A percentile compares a stretch with the other conserved stretches of the same genome.
Evolutionary conservation across 2,329 filamentous ascomycete genomes (phyloP).

Genomic region (Penicillium sp.): DNA sequence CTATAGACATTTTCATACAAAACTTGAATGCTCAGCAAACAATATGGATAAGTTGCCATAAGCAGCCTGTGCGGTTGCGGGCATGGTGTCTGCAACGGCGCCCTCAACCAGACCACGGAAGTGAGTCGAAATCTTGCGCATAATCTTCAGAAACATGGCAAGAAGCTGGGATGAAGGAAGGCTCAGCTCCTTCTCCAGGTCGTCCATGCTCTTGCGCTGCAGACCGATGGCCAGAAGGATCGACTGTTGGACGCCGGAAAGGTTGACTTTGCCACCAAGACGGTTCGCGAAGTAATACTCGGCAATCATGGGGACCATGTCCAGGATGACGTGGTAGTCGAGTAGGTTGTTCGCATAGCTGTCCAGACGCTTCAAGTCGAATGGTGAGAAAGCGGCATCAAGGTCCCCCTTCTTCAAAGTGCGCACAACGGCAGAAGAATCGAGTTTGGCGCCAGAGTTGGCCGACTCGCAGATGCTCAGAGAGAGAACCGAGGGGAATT

Average conservation of each 20-base stretch:
- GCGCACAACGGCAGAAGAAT: conserved; percentile 55
- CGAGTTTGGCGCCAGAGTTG: conserved; percentile 68
- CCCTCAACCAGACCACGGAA: conserved; percentile 75
- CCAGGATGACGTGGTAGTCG: conserved; percentile 95
- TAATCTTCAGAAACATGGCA: conserved; percentile 96
- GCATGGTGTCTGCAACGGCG: conserved; percentile 69
- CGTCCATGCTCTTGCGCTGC: conserved; percentile 84
- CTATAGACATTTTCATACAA: too few species aligned
- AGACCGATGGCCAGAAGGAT: conserved; percentile 89
- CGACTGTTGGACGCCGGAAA: conserved; percentile 81
- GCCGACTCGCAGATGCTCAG: conserved; percentile 88
- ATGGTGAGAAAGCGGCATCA: conserved; percentile 78
- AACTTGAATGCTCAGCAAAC: too few species aligned
- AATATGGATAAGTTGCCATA: too few species aligned
- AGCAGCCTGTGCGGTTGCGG: too few species aligned
- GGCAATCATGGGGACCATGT: conserved; percentile 82
- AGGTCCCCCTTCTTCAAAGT: conserved; percentile 73
- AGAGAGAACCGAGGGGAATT: conserved; percentile 75
- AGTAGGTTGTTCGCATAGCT: conserved; percentile 96
- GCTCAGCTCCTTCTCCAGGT: conserved; percentile 74
- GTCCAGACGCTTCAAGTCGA: conserved; percentile 91
- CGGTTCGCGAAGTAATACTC: conserved; percentile 81
- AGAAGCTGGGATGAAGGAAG: conserved; percentile 77
- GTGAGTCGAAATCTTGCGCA: conserved; percentile 80
- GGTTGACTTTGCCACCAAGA: conserved; percentile 65